Percentiles rank a stretch among this genome's conserved stretches.
Conservation (phyloP, 164 flowering plant species). For the Stephania cephalantha region DNA sequence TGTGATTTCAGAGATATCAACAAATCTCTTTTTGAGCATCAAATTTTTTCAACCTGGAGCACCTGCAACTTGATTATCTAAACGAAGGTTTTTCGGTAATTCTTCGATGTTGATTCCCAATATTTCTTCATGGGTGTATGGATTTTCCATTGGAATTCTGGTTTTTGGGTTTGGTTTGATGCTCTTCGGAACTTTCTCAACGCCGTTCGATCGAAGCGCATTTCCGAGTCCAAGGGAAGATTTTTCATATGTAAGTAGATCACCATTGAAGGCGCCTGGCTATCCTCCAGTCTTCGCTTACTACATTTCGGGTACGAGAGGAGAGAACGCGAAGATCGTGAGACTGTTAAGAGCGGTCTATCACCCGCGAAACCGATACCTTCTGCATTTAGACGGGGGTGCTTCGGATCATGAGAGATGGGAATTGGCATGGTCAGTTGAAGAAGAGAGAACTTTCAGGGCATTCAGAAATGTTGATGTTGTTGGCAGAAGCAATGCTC, state of each 20-base stretch:
- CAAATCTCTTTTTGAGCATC: background rate
- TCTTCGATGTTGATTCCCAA: conserved; percentile 9
- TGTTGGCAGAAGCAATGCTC: conserved; percentile 27
- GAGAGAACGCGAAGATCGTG: conserved; percentile 28
- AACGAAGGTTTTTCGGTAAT: too few species aligned
- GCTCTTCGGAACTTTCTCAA: conserved; percentile 13
- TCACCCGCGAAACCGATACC: conserved; percentile 54
- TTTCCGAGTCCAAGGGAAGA: conserved; percentile 4
- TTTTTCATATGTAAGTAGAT: background rate
- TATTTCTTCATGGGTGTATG: conserved; percentile 8
- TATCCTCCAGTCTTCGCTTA: conserved; percentile 48
- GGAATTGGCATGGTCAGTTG: conserved; percentile 21
- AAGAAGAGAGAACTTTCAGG: conserved; percentile 23
- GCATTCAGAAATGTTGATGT: conserved; percentile 43
- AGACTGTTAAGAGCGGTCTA: conserved; percentile 42
- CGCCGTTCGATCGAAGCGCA: conserved; percentile 4
- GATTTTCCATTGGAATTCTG: conserved; percentile 7
- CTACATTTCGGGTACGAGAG: conserved; percentile 36
- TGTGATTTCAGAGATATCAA: background rate
- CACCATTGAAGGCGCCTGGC: conserved; percentile 22
- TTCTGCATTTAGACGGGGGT: conserved; percentile 35
- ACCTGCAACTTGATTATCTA: background rate
- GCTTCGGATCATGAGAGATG: conserved; percentile 28
- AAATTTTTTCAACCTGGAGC: background rate
- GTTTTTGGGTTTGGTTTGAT: conserved; percentile 8